Percentiles rank a stretch among this genome's conserved stretches.
Evolutionary conservation across 1,139 yeast genomes (phyloP).

Genomic region (Yamadazyma blattariae): DNA sequence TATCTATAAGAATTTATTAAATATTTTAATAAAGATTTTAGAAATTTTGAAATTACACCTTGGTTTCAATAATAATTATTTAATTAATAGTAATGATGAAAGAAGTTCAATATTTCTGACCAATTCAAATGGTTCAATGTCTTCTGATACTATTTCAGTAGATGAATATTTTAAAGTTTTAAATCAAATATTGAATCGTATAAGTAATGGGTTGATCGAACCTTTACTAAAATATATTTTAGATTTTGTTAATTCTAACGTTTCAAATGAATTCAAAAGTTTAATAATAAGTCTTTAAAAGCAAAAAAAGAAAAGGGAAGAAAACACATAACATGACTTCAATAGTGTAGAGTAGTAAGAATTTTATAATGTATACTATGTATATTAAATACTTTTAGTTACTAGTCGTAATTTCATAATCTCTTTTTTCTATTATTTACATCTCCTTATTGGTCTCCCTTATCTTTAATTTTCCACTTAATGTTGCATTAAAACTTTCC

Average conservation of each 20-base stretch:
- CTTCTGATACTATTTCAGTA: conserved; percentile 25
- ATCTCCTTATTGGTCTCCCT: too few species aligned
- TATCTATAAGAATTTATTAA: conserved; percentile 36
- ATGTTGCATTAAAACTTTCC: too few species aligned
- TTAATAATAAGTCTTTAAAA: conserved; percentile 21
- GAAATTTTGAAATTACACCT: conserved; percentile 21
- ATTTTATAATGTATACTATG: conserved; percentile 1
- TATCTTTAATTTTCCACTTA: too few species aligned
- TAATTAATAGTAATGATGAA: conserved; percentile 9
- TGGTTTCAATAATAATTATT: conserved; percentile 8
- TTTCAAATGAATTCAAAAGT: conserved; percentile 29
- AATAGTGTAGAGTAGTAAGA: too few species aligned
- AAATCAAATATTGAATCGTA: conserved; percentile 27
- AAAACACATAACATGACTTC: neutral
- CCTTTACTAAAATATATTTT: conserved; percentile 34
- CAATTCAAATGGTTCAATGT: conserved; percentile 22
- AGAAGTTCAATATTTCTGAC: conserved; percentile 35
- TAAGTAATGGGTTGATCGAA: conserved; percentile 35
- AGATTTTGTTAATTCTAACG: conserved; percentile 29
- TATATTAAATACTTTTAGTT: neutral
- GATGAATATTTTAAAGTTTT: conserved; percentile 36
- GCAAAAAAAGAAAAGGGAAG: neutral
- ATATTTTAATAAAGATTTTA: conserved; percentile 30
- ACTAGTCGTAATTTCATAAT: too few species aligned
- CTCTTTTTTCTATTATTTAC: too few species aligned